Evolutionary conservation across 306 rosid species (phyloP), one percentile per base, ranked within the genome.

Genomic region (Spatholobus suberectus): DNA sequence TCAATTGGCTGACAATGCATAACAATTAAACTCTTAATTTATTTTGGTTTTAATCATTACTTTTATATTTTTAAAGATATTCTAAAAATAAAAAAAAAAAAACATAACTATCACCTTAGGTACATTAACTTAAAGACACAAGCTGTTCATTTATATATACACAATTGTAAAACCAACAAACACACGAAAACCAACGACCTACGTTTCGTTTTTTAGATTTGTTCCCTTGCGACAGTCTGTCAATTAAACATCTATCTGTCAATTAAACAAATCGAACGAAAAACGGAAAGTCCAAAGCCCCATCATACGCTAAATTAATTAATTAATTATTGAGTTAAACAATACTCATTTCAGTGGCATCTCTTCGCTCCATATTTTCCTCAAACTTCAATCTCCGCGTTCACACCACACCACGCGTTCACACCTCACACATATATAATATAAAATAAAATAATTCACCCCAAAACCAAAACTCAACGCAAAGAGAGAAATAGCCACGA

Each of bases 401-500:
- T 85, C 88, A 85, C 88, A 80, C 88, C 59, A 47, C 62, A 58
- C 12, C 41, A 23, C 23, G 75, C 4, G 70, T 80, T 76, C 85
- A 80, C 88, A 80, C 88, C 47, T 0, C 77, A 78, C 13, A 46
- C 12, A 37, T 6, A 43, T 20, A 32, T 4, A 1, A 1, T 69
- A 20, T 20, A 17, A 29, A 47, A 47, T 51, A 9, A 20, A 70
- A 38, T 14, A 63, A 40, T 40, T 9, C 6, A 38, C 14, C 70
- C 6, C 24, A 63, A 20, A 79, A 12, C 32, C 72, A 74, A 49
- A 74, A 79, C 76, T 63, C 77, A 67, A 43, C 72, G 18, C 9
- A 27, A 3, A 38, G 54, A 38, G 76, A 49, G 4, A 29, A 6
- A 61, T 12, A 63, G 7, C 2, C 27, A 20, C 34, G 5, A 41